Conservation (phyloP, 768 basidiomycete genomes). For the Pulveroboletus sp. region DNA sequence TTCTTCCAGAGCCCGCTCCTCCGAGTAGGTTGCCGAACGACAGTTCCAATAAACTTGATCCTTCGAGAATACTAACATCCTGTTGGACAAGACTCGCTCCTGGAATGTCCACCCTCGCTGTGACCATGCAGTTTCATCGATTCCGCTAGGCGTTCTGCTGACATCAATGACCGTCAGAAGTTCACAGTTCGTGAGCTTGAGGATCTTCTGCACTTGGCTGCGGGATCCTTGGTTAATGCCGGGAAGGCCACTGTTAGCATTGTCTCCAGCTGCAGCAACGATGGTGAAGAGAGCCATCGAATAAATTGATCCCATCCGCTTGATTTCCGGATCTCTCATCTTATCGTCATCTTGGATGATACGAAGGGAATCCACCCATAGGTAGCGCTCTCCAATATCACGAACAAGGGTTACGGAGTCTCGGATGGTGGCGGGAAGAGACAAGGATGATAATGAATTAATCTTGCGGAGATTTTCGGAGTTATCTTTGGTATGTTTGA, state of each 20-base stretch:
- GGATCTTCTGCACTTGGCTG: constrained; percentile 1
- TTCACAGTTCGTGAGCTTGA: constrained; percentile 9
- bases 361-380: constrained; percentile 26
- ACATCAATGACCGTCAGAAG: constrained; percentile 13
- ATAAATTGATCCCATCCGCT: constrained; percentile 22
- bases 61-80: constrained; percentile 17
- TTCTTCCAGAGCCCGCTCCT: constrained; percentile 13
- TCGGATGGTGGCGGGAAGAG: constrained; percentile 20
- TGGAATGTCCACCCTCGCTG: constrained; percentile 20
- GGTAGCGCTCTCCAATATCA: constrained; percentile 20
- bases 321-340: constrained; percentile 18
- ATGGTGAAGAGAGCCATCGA: constrained; percentile 16
- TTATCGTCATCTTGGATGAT: constrained; percentile 18
- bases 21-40: constrained; percentile 3
- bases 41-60: constrained; percentile 19
- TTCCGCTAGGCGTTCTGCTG: background rate
- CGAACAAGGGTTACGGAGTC: constrained; percentile 22
- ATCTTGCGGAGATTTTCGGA: constrained; percentile 3
- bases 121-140: constrained; percentile 10
- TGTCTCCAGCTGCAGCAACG: constrained; percentile 13
- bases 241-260: constrained; percentile 11
- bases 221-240: constrained; percentile 7
- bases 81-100: constrained; percentile 14
- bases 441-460: background rate
- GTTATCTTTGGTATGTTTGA: constrained; percentile 9